Evolutionary conservation across 2,329 filamentous ascomycete genomes (phyloP).

Genomic region (Aspergillus brasiliensis): DNA sequence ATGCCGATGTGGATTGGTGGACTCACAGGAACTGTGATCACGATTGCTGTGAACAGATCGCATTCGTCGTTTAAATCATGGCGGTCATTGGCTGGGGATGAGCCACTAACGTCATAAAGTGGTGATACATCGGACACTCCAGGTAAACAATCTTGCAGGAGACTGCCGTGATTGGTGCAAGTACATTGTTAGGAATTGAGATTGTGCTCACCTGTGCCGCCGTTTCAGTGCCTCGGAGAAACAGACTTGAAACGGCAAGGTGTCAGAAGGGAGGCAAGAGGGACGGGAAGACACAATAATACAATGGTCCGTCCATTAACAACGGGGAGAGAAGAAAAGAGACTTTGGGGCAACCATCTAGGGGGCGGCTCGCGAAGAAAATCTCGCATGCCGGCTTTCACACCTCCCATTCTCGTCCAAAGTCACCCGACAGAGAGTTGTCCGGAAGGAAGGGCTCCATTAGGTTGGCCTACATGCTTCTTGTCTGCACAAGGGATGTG

Average conservation of each 20-base stretch:
- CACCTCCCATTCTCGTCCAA: not conserved
- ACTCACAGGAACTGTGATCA: not conserved
- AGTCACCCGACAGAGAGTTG: not conserved
- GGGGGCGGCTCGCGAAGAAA: conserved; percentile 7
- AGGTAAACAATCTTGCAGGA: not conserved
- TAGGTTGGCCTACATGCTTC: not conserved
- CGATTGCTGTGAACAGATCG: not conserved
- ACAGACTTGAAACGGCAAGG: conserved; percentile 19
- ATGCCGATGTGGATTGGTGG: not conserved
- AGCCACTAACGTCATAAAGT: conserved; percentile 11
- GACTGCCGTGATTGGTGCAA: conserved; percentile 1
- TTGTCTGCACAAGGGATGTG: not conserved
- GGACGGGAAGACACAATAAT: not conserved
- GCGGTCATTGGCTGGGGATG: not conserved
- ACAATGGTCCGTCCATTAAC: not conserved
- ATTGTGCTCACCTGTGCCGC: conserved; percentile 1
- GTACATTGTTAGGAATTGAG: not conserved
- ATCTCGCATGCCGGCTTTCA: conserved; percentile 1
- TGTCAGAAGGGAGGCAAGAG: conserved; percentile 7
- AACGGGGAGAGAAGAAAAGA: not conserved
- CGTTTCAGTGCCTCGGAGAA: conserved; percentile 12
- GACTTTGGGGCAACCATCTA: not conserved
- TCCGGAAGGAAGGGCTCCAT: not conserved
- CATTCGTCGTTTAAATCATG: not conserved
- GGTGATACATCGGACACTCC: not conserved